Evolutionary conservation across 106 monocot genomes (phyloP).

Genomic region (Agapanthus africanus): DNA sequence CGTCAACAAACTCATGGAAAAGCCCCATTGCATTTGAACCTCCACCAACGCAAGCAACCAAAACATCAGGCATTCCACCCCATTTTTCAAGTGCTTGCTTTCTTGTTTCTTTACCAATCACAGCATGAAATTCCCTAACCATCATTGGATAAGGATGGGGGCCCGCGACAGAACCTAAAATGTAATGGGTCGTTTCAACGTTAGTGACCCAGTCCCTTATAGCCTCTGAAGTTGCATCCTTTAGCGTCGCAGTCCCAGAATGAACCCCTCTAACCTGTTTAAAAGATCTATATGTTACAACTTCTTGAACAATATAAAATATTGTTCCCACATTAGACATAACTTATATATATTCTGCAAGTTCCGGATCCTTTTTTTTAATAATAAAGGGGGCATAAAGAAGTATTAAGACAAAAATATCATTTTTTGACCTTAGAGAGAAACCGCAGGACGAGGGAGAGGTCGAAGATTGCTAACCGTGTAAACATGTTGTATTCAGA

Average conservation of each 20-base stretch:
- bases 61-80: conserved; percentile 69
- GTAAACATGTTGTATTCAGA: too few relatives aligned
- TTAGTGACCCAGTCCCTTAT: conserved; percentile 79
- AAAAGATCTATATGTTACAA: background rate
- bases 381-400: too few relatives aligned
- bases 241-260: conserved; percentile 65
- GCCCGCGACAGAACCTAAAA: conserved; percentile 68
- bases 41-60: conserved; percentile 77
- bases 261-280: conserved; percentile 55
- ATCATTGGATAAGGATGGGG: conserved; percentile 82
- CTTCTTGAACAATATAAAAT: background rate
- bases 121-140: conserved; percentile 76
- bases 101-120: conserved; percentile 74
- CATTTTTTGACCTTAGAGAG: background rate
- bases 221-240: conserved; percentile 75
- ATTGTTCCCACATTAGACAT: background rate
- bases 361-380: too few relatives aligned
- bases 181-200: conserved; percentile 71
- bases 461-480: background rate
- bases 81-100: conserved; percentile 68
- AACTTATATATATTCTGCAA: background rate
- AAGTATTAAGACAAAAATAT: background rate
- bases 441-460: background rate
- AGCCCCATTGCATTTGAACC: conserved; percentile 82
- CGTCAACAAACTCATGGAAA: conserved; percentile 79